phyloP scores from a whole-genome alignment of 768 basidiomycete genomes.

The Leccinum obscurum region DNA sequence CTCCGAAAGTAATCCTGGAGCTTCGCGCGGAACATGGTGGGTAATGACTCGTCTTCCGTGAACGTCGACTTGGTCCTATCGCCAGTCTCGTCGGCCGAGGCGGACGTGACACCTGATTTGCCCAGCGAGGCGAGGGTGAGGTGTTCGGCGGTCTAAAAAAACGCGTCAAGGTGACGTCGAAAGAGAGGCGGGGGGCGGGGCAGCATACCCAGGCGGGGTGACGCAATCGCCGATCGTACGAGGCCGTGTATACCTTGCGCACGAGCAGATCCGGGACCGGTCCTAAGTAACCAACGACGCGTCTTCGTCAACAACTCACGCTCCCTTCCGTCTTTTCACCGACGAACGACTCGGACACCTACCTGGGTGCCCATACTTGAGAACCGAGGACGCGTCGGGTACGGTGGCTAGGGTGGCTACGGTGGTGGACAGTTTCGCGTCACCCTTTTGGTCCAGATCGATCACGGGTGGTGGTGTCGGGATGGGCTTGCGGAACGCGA shows the following conservation, averaged over 20 bases:
- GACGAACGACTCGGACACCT: slow-evolving; percentile 3
- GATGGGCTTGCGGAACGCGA: slow-evolving; percentile 37
- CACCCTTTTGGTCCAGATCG: slow-evolving; percentile 46
- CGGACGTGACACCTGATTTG: slow-evolving; percentile 39
- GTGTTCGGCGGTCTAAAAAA: slow-evolving; percentile 87
- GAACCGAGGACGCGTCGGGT: slow-evolving; percentile 36
- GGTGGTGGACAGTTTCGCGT: slow-evolving; percentile 41
- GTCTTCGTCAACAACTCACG: slow-evolving; percentile 3
- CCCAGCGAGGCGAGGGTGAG: slow-evolving; percentile 77
- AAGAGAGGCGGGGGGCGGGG: too few relatives aligned
- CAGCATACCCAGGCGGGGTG: slow-evolving; percentile 89
- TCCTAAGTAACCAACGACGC: slow-evolving; percentile 44
- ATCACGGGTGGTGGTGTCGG: slow-evolving; percentile 36
- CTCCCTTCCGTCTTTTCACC: too few relatives aligned
- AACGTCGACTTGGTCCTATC: slow-evolving; percentile 81
- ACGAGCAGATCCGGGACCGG: slow-evolving; percentile 80
- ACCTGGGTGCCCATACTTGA: slow-evolving; percentile 45
- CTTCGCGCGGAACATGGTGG: slow-evolving; percentile 74
- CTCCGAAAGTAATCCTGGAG: slow-evolving; percentile 90
- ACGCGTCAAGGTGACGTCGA: background rate
- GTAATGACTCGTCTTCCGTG: slow-evolving; percentile 79
- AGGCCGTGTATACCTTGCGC: slow-evolving; percentile 82
- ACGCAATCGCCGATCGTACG: slow-evolving; percentile 85
- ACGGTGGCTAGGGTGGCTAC: slow-evolving; percentile 10
- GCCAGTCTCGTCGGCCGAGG: slow-evolving; percentile 43